Conservation (phyloP, 305 asterid genomes). For the Ilex paraguariensis region DNA sequence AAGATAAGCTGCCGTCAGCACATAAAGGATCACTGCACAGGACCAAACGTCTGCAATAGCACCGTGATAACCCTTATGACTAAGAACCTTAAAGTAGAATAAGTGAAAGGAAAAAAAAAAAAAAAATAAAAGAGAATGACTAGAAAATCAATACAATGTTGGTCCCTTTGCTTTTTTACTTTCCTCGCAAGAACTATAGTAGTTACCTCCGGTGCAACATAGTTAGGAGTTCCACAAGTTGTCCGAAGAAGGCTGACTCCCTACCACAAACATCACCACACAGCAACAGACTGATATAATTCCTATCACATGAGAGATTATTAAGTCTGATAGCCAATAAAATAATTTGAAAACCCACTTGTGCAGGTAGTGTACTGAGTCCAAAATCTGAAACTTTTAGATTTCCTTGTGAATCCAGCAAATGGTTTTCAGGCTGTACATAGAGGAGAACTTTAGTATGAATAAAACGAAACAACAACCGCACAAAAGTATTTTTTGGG, state of each 20-base stretch:
- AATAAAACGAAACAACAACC: too few species aligned
- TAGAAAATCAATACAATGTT: background rate
- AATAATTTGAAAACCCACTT: constrained; percentile 43
- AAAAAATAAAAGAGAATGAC: constrained; percentile 4
- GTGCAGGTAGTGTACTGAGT: constrained; percentile 87
- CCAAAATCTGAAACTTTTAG: constrained; percentile 96
- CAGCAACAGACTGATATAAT: constrained; percentile 18
- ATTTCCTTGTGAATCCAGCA: constrained; percentile 17
- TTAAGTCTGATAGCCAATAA: background rate
- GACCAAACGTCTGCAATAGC: constrained; percentile 98
- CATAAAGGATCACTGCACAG: constrained; percentile 96
- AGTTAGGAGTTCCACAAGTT: constrained; percentile 98
- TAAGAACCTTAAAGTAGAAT: constrained; percentile 63
- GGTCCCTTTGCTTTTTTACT: too few species aligned
- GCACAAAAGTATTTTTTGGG: too few species aligned
- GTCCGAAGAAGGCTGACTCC: constrained; percentile 89
- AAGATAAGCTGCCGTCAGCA: constrained; percentile 89
- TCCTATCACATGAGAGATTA: too few species aligned
- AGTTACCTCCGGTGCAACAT: constrained; percentile 97
- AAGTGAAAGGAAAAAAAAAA: constrained; percentile 11
- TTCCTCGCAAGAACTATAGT: constrained; percentile 4
- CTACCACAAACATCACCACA: constrained; percentile 30
- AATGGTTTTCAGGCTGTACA: constrained; percentile 67
- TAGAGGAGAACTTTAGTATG: constrained; percentile 10
- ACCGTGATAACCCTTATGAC: constrained; percentile 96